A percentile compares a stretch with the other conserved stretches of the same genome.
phyloP scores from a whole-genome alignment of 2,329 filamentous ascomycete species.

The Colletotrichum incanum region DNA sequence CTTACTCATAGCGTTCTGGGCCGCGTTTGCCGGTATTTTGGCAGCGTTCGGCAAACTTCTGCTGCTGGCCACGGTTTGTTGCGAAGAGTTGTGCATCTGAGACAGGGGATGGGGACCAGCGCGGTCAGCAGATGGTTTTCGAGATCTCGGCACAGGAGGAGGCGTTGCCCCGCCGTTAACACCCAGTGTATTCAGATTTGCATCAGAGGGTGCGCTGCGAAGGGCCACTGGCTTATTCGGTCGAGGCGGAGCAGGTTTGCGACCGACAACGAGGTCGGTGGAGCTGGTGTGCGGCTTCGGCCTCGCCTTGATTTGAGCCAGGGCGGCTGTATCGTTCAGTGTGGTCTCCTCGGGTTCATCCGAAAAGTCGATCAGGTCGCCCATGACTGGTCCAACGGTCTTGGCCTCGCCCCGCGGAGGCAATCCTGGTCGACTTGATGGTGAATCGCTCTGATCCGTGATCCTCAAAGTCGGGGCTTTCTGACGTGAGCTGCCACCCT shows the following conservation, averaged over 20 bases:
- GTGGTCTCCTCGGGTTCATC: conserved; percentile 63
- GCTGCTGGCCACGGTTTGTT: conserved; percentile 49
- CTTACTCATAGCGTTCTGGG: conserved; percentile 13
- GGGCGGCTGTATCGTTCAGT: conserved; percentile 53
- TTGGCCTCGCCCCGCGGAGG: conserved; percentile 51
- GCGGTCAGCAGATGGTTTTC: conserved; percentile 51
- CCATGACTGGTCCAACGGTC: conserved; percentile 63
- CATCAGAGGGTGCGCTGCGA: conserved; percentile 59
- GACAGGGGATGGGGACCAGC: conserved; percentile 56
- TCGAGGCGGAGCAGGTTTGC: conserved; percentile 57
- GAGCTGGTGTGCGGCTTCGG: conserved; percentile 47
- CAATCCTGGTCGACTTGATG: conserved; percentile 49
- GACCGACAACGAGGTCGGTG: conserved; percentile 49
- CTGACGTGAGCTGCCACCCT: conserved; percentile 46
- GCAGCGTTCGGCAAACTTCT: conserved; percentile 33
- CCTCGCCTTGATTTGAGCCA: conserved; percentile 49
- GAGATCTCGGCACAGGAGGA: conserved; percentile 55
- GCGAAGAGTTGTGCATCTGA: conserved; percentile 59
- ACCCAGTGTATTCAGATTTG: conserved; percentile 34
- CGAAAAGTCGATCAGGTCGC: conserved; percentile 74
- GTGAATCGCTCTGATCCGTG: conserved; percentile 44
- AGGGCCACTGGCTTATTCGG: conserved; percentile 73
- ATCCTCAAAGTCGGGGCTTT: conserved; percentile 47
- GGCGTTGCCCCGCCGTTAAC: conserved; percentile 29
- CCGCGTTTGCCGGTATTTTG: conserved; percentile 23